Percentiles rank a stretch among this genome's conserved stretches.
These are phyloP conservation scores for Aspergillus kassunensis DNA, from an alignment of 495 filamentous ascomycete species.

Conservation along the genomic window DNA sequence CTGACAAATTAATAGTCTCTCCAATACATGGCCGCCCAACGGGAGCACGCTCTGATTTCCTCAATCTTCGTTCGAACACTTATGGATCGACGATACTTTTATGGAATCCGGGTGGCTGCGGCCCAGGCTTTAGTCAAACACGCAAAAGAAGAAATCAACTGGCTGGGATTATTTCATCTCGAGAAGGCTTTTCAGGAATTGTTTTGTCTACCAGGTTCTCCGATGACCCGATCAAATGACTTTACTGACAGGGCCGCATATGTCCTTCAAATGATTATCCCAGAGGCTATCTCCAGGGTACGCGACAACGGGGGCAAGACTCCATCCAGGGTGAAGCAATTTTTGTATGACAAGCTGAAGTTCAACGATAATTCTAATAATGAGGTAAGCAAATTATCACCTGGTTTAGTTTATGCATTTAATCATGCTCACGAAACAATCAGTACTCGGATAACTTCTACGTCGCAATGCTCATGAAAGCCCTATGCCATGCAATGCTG, in stretches of 20 bases:
- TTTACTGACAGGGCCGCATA: conserved; percentile 82
- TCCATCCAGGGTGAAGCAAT: conserved; percentile 67
- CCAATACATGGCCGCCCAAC: conserved; percentile 55
- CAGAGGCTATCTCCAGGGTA: conserved; percentile 71
- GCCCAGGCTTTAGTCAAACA: conserved; percentile 69
- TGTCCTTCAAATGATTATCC: conserved; percentile 74
- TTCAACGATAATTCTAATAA: conserved; percentile 94
- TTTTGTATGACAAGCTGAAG: conserved; percentile 80
- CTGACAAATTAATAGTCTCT: conserved; percentile 43
- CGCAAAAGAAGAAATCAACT: conserved; percentile 63
- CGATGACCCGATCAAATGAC: conserved; percentile 80
- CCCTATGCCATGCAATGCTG: conserved; percentile 72
- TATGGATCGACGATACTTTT: conserved; percentile 89
- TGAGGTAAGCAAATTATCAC: conserved; percentile 38
- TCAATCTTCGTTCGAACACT: conserved; percentile 83
- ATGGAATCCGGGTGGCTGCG: conserved; percentile 83
- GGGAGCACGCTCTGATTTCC: conserved; percentile 69
- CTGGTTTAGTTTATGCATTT: neutral
- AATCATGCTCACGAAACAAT: conserved; percentile 7
- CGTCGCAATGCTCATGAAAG: conserved; percentile 73
- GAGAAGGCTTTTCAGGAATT: conserved; percentile 78
- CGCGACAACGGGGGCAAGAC: conserved; percentile 72
- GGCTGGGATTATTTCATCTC: conserved; percentile 81
- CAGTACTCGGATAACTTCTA: conserved; percentile 84
- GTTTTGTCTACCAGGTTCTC: conserved; percentile 72